Percentiles rank a stretch among this genome's conserved stretches.
Conservation (phyloP, 495 filamentous ascomycete species). For the Cercophora samala region DNA sequence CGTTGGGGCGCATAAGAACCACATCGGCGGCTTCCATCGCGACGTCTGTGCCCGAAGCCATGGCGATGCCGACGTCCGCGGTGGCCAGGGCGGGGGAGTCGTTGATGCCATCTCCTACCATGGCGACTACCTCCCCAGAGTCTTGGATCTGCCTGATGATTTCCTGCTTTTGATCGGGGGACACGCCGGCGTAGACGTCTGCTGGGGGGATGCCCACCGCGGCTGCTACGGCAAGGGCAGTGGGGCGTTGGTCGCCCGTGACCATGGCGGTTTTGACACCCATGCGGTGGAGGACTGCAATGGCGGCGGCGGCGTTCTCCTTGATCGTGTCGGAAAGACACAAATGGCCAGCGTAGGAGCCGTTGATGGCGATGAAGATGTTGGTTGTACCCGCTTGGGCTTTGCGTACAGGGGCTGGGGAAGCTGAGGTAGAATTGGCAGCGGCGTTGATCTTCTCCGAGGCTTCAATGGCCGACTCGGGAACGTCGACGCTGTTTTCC, state of each 20-base stretch:
- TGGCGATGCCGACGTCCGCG: conserved; percentile 87
- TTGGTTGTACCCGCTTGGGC: conserved; percentile 68
- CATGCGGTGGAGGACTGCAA: conserved; percentile 80
- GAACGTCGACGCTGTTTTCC: conserved; percentile 64
- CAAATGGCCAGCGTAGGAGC: conserved; percentile 72
- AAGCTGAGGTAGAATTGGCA: conserved; percentile 33
- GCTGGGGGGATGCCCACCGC: conserved; percentile 74
- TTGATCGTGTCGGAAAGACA: conserved; percentile 89
- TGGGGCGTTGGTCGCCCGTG: conserved; percentile 82
- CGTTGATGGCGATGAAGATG: conserved; percentile 87
- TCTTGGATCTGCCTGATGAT: conserved; percentile 77
- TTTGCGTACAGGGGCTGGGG: conserved; percentile 9
- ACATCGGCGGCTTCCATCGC: conserved; percentile 97
- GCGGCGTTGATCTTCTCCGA: conserved; percentile 55
- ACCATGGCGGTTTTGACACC: conserved; percentile 85
- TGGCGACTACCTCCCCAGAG: conserved; percentile 73
- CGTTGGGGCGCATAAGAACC: conserved; percentile 88
- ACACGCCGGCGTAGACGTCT: conserved; percentile 76
- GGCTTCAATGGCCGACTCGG: conserved; percentile 54
- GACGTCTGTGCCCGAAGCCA: conserved; percentile 90
- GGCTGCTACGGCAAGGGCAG: conserved; percentile 76
- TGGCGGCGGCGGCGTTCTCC: conserved; percentile 72
- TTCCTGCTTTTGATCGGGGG: conserved; percentile 80
- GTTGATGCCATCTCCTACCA: conserved; percentile 99
- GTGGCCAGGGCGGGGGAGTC: conserved; percentile 95